A percentile compares a stretch with the other conserved stretches of the same genome.
Conservation (phyloP, 352 stramenopile genomes). For the Phytophthora litchii region DNA sequence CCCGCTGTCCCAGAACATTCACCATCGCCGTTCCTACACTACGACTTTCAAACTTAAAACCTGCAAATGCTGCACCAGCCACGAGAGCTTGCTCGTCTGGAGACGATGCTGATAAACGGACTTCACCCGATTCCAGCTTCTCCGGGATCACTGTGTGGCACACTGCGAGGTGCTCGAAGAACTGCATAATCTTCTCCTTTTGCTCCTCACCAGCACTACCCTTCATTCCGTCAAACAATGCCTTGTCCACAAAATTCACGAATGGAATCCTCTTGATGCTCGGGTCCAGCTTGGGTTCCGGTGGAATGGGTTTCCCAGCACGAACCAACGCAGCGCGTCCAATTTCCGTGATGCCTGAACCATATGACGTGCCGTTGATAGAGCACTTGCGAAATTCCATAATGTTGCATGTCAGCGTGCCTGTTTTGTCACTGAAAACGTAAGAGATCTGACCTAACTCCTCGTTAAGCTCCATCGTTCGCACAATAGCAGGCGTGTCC, state of each 20-base stretch:
- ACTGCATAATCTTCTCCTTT: slow-evolving; percentile 62
- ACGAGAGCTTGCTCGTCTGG: slow-evolving; percentile 89
- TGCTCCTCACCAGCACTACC: slow-evolving; percentile 46
- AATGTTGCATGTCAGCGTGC: slow-evolving; percentile 93
- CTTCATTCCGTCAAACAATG: slow-evolving; percentile 68
- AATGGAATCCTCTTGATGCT: slow-evolving; percentile 63
- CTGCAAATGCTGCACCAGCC: slow-evolving; percentile 65
- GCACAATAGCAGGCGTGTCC: slow-evolving; percentile 86
- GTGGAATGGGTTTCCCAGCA: slow-evolving; percentile 63
- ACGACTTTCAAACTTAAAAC: slow-evolving; percentile 73
- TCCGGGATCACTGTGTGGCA: slow-evolving; percentile 86
- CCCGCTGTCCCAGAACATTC: slow-evolving; percentile 50
- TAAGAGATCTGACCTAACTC: slow-evolving; percentile 92
- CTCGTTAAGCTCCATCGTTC: slow-evolving; percentile 92
- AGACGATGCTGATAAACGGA: slow-evolving; percentile 76
- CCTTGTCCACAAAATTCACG: slow-evolving; percentile 81
- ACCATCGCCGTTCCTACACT: slow-evolving; percentile 58
- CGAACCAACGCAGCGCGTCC: slow-evolving; percentile 63
- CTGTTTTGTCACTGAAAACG: slow-evolving; percentile 93
- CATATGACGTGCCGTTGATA: slow-evolving; percentile 92
- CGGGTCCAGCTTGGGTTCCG: slow-evolving; percentile 66
- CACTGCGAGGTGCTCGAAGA: slow-evolving; percentile 88
- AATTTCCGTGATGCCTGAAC: slow-evolving; percentile 86
- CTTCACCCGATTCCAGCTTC: slow-evolving; percentile 63
- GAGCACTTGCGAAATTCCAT: slow-evolving; percentile 96